phyloP scores from a whole-genome alignment of 1,284 basidiomycete species.

The Moesziomyces antarcticus region DNA sequence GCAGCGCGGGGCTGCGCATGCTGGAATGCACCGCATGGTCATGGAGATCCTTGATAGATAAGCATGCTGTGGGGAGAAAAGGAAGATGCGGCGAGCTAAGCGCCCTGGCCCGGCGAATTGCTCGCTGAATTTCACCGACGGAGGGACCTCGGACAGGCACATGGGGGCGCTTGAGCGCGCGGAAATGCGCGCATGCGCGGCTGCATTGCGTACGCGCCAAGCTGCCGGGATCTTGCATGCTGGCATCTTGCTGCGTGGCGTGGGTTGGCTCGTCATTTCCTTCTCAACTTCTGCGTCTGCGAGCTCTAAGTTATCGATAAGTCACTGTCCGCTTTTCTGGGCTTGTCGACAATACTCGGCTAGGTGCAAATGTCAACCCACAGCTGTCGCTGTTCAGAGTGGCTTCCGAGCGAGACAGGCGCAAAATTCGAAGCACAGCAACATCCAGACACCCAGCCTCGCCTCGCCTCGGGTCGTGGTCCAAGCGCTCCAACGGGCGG shows the following conservation, averaged over 20 bases:
- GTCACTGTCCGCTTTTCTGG: too few species aligned
- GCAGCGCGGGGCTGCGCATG: conserved; percentile 3
- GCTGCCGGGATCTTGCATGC: background rate
- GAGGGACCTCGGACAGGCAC: background rate
- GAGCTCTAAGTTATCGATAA: too few species aligned
- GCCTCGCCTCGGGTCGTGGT: too few species aligned
- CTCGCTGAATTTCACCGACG: background rate
- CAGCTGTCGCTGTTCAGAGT: background rate
- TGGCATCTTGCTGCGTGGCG: background rate
- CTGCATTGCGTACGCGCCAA: background rate
- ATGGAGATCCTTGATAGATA: background rate
- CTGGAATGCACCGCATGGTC: background rate
- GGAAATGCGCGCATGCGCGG: background rate
- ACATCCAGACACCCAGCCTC: background rate
- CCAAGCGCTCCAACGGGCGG: too few species aligned
- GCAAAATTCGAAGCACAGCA: background rate
- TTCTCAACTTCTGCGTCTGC: background rate
- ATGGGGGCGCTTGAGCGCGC: background rate
- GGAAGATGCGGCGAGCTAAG: background rate
- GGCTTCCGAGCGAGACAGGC: too few species aligned
- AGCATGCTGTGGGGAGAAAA: background rate
- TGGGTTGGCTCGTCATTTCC: background rate
- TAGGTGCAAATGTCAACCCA: too few species aligned
- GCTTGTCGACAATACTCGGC: too few species aligned
- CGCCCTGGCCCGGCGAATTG: background rate